Evolutionary conservation across 352 stramenopile species (phyloP).

Genomic region (Blastocystis sp.): DNA sequence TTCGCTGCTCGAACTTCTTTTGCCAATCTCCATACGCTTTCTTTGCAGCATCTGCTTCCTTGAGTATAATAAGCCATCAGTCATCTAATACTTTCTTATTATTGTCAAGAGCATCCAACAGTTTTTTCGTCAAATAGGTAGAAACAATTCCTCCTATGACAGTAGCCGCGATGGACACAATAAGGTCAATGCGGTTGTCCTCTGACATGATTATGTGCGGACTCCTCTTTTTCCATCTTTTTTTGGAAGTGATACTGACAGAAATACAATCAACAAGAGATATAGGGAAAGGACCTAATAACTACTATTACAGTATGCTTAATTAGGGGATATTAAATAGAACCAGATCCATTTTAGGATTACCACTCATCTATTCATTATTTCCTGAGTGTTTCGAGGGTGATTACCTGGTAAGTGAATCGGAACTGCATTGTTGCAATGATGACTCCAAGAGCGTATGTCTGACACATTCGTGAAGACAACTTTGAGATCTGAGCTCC

Average conservation of each 20-base stretch:
- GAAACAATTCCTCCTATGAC: background rate
- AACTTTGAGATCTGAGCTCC: conserved; percentile 59
- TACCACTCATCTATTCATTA: background rate
- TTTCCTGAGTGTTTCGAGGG: background rate
- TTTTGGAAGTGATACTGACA: background rate
- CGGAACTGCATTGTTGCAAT: background rate
- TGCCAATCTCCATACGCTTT: conserved; percentile 50
- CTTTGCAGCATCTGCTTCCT: conserved; percentile 55
- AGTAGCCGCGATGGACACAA: background rate
- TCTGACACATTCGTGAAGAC: conserved; percentile 43
- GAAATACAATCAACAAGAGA: background rate
- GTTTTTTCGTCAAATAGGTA: conserved; percentile 57
- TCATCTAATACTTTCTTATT: conserved; percentile 24
- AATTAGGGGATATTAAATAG: conserved; percentile 1
- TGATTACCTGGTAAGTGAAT: background rate
- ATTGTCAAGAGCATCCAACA: conserved; percentile 30
- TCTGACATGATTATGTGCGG: conserved; percentile 20
- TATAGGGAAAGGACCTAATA: background rate
- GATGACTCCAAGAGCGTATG: conserved; percentile 58
- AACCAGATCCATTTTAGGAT: background rate
- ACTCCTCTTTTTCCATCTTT: background rate
- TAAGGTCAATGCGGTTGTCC: background rate
- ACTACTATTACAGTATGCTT: background rate
- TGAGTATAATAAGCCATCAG: background rate
- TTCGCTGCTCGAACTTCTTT: conserved; percentile 30